A percentile compares a stretch with the other conserved stretches of the same genome.
Conservation (phyloP, 768 basidiomycete genomes). For the Xerocomellus dryophilus region DNA sequence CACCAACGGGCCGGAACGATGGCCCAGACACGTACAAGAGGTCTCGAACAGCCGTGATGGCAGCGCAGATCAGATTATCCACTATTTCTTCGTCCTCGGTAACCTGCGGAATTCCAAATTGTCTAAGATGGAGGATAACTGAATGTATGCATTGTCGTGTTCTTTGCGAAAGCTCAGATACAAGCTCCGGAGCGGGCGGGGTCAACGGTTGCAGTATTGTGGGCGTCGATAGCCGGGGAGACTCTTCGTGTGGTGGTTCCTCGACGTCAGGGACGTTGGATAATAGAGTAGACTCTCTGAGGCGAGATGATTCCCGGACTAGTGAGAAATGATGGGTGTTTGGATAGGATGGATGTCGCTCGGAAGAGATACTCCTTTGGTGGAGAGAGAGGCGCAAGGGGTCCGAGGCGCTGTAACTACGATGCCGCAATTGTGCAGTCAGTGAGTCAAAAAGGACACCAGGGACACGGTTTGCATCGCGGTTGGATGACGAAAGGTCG, state of each 20-base stretch:
- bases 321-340: not conserved
- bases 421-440: slow-evolving; percentile 16
- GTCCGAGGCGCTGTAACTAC: slow-evolving; percentile 16
- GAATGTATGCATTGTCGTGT: slow-evolving; percentile 56
- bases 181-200: slow-evolving; percentile 52
- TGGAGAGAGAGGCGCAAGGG: not conserved
- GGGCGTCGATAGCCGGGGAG: not conserved
- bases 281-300: not conserved
- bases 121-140: slow-evolving; percentile 57
- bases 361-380: slow-evolving; percentile 5
- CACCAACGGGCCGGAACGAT: slow-evolving; percentile 54
- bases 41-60: slow-evolving; percentile 65
- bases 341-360: not conserved
- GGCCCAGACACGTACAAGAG: slow-evolving; percentile 64
- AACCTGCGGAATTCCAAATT: slow-evolving; percentile 43
- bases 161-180: slow-evolving; percentile 58
- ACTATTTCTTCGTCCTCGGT: slow-evolving; percentile 55
- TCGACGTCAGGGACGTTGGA: slow-evolving; percentile 2
- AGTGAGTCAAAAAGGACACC: slow-evolving; percentile 6
- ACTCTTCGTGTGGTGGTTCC: not conserved
- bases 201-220: slow-evolving; percentile 48
- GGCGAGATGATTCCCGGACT: slow-evolving; percentile 5
- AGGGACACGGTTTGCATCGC: slow-evolving; percentile 9
- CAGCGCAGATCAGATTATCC: slow-evolving; percentile 55
- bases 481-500: slow-evolving; percentile 12